A percentile compares a stretch with the other conserved stretches of the same genome.
Conservation (phyloP, 192 early-diverging fungal genomes). For the Cladochytrium replicatum region DNA sequence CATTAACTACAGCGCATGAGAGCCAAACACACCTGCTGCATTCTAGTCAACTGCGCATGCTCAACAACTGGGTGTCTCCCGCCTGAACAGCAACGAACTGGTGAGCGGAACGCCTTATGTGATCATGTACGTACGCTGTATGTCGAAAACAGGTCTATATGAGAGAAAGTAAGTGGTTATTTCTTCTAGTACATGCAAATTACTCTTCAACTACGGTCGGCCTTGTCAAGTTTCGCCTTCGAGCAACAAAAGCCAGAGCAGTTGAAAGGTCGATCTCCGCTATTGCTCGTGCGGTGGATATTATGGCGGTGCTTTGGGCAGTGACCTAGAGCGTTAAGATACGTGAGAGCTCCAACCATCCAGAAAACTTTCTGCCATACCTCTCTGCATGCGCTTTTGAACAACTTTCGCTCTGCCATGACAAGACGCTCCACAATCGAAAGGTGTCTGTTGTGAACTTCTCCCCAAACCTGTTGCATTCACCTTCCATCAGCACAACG, state of each 20-base stretch:
- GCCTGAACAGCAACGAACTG: constrained; percentile 18
- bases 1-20: too few relatives aligned
- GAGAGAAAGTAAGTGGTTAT: too few relatives aligned
- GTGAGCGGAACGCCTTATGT: too few relatives aligned
- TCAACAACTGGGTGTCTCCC: constrained; percentile 71
- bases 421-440: constrained; percentile 4
- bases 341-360: background rate
- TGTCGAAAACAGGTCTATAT: too few relatives aligned
- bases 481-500: too few relatives aligned
- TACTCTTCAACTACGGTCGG: constrained; percentile 45
- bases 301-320: constrained; percentile 3
- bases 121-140: too few relatives aligned
- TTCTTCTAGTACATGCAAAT: constrained; percentile 12
- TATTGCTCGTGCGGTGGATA: constrained; percentile 19
- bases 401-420: constrained; percentile 12
- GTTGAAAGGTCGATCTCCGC: constrained; percentile 34
- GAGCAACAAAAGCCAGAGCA: constrained; percentile 41
- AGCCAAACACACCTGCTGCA: too few relatives aligned
- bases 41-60: constrained; percentile 23
- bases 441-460: constrained; percentile 7
- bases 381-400: constrained; percentile 21
- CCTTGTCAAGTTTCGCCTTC: constrained; percentile 41
- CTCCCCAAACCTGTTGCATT: constrained; percentile 30
- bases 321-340: background rate
- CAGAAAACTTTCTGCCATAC: constrained; percentile 3